Conservation (phyloP, 352 stramenopile species). For the Plasmopara viticola region DNA sequence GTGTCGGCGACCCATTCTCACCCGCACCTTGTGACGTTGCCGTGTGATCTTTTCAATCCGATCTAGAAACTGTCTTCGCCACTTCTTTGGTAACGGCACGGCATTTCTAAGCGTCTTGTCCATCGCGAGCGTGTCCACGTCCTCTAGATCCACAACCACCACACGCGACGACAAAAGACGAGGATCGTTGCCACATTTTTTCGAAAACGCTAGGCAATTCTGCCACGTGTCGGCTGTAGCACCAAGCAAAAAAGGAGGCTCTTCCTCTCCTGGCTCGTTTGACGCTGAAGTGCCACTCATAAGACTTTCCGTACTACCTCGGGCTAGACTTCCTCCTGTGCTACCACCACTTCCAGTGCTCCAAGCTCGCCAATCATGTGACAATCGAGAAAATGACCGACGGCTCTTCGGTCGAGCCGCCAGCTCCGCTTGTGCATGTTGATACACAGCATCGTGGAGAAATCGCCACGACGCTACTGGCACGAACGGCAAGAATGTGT, state of each 20-base stretch:
- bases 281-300: conserved; percentile 7
- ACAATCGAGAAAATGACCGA: conserved; percentile 48
- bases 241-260: conserved; percentile 62
- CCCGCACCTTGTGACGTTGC: conserved; percentile 50
- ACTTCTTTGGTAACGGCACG: conserved; percentile 61
- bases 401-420: conserved; percentile 48
- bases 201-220: conserved; percentile 41
- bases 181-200: conserved; percentile 41
- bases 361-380: conserved; percentile 60
- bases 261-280: conserved; percentile 22
- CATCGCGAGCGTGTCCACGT: conserved; percentile 36
- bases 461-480: conserved; percentile 69
- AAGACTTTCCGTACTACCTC: conserved; percentile 24
- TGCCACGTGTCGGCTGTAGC: conserved; percentile 67
- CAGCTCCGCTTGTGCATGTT: conserved; percentile 47
- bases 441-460: conserved; percentile 51
- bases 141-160: conserved; percentile 65
- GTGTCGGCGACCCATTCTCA: conserved; percentile 37
- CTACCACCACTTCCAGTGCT: conserved; percentile 25
- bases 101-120: conserved; percentile 57
- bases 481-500: conserved; percentile 72
- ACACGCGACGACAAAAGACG: conserved; percentile 49
- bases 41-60: conserved; percentile 63
- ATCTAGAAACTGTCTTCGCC: conserved; percentile 69
- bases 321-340: conserved; percentile 12